These are phyloP conservation scores for Suillus alpinus DNA, from an alignment of 768 basidiomycete species.

Conservation along the genomic window DNA sequence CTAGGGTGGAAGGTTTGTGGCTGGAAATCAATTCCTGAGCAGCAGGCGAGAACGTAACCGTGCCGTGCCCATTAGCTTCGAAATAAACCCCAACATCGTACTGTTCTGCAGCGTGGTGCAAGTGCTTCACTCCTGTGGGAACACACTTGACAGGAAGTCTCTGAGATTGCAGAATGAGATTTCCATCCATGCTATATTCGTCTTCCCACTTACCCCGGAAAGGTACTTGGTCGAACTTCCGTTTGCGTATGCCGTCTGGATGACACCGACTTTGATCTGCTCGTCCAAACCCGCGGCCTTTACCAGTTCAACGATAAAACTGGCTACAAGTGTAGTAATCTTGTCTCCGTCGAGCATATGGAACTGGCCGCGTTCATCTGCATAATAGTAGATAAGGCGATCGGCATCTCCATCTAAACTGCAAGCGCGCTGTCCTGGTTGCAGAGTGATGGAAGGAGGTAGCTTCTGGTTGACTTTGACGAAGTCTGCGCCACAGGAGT, in stretches of 20 bases:
- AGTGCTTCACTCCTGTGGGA: slow-evolving; percentile 94
- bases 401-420: slow-evolving; percentile 98
- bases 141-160: slow-evolving; percentile 94
- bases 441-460: slow-evolving; percentile 72
- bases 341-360: slow-evolving; percentile 97
- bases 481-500: slow-evolving; percentile 90
- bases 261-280: slow-evolving; percentile 83
- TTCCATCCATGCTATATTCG: neutral
- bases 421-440: slow-evolving; percentile 79
- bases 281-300: slow-evolving; percentile 79
- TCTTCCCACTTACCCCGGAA: slow-evolving; percentile 52
- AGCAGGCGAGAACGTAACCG: slow-evolving; percentile 85
- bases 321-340: slow-evolving; percentile 90
- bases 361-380: slow-evolving; percentile 75
- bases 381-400: slow-evolving; percentile 92
- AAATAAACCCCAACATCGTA: slow-evolving; percentile 98
- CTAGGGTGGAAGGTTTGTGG: slow-evolving; percentile 75
- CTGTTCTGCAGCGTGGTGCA: slow-evolving; percentile 94
- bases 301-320: slow-evolving; percentile 89
- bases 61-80: slow-evolving; percentile 98
- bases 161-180: slow-evolving; percentile 39
- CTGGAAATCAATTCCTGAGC: slow-evolving; percentile 60
- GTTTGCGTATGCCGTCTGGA: slow-evolving; percentile 98
- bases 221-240: slow-evolving; percentile 95
- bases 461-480: slow-evolving; percentile 91